Evolutionary conservation across 768 basidiomycete genomes (phyloP).

Genomic region (Candolleomyces efflorescens): DNA sequence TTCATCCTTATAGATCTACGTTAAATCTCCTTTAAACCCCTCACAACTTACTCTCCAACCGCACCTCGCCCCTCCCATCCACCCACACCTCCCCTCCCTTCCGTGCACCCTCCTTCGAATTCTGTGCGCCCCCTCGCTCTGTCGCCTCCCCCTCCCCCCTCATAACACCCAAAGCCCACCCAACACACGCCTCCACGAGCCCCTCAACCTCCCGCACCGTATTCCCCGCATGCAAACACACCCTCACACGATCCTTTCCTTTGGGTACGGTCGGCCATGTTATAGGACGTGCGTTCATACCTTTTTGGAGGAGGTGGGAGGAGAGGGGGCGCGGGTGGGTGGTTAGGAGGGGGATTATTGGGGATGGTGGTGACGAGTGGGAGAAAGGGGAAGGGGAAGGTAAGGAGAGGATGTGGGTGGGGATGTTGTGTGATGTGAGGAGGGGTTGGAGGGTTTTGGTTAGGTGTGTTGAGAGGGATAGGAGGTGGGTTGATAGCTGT

Average conservation of each 20-base stretch:
- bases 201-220: constrained; percentile 56
- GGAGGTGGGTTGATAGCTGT: constrained; percentile 34
- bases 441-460: constrained; percentile 23
- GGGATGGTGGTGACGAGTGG: constrained; percentile 44
- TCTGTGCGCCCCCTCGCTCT: background rate
- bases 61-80: too few species aligned
- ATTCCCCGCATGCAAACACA: constrained; percentile 86
- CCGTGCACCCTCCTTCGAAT: too few species aligned
- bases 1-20: too few species aligned
- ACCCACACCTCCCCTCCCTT: too few species aligned
- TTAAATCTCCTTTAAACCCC: too few species aligned
- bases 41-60: too few species aligned
- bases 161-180: constrained; percentile 42
- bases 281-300: constrained; percentile 71
- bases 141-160: constrained; percentile 3
- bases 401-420: constrained; percentile 25
- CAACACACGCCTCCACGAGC: constrained; percentile 46
- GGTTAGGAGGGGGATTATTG: constrained; percentile 85
- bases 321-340: constrained; percentile 73
- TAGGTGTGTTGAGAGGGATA: constrained; percentile 42
- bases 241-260: constrained; percentile 76
- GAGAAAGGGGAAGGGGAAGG: constrained; percentile 31
- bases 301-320: constrained; percentile 48
- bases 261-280: constrained; percentile 88
- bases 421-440: constrained; percentile 38